These are phyloP conservation scores for Saccharomyces hybrid DNA, from an alignment of 1,139 yeast genomes.

Conservation along the genomic window DNA sequence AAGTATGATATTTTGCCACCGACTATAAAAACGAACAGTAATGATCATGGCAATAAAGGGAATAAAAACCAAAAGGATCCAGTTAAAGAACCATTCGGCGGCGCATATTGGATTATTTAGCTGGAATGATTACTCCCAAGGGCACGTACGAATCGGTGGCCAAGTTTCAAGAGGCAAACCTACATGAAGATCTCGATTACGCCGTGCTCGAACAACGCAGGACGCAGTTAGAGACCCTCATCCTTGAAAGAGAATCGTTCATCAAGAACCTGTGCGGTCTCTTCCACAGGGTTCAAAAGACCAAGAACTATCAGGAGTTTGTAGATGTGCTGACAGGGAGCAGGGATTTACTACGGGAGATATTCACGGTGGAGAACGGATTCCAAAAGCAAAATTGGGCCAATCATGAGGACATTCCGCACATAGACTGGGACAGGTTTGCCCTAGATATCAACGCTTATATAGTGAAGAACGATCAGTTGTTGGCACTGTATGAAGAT, in stretches of 20 bases:
- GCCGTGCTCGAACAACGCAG: slow-evolving; percentile 19
- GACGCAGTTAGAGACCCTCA: slow-evolving; percentile 16
- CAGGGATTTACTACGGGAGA: slow-evolving; percentile 22
- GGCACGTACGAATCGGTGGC: slow-evolving; percentile 11
- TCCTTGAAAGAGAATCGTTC: slow-evolving; percentile 18
- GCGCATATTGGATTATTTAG: neutral
- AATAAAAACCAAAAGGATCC: neutral
- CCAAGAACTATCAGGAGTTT: slow-evolving; percentile 29
- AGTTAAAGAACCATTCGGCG: no score
- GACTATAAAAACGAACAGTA: neutral
- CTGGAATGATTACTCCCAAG: slow-evolving; percentile 9
- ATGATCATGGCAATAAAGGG: neutral
- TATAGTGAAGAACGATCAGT: slow-evolving; percentile 17
- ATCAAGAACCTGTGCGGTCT: slow-evolving; percentile 22
- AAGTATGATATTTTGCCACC: neutral
- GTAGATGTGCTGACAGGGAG: slow-evolving; percentile 24
- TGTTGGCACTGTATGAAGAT: slow-evolving; percentile 15
- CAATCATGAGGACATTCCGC: slow-evolving; percentile 37
- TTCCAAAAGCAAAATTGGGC: slow-evolving; percentile 34
- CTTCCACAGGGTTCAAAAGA: slow-evolving; percentile 24
- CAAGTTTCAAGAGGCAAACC: slow-evolving; percentile 20
- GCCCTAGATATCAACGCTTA: slow-evolving; percentile 26
- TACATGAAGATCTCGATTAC: slow-evolving; percentile 22
- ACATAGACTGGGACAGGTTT: slow-evolving; percentile 39
- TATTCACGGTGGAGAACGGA: slow-evolving; percentile 25